Base-by-base conservation (phyloP, 2,329 filamentous ascomycete genomes). In the Claviceps paspali region DNA sequence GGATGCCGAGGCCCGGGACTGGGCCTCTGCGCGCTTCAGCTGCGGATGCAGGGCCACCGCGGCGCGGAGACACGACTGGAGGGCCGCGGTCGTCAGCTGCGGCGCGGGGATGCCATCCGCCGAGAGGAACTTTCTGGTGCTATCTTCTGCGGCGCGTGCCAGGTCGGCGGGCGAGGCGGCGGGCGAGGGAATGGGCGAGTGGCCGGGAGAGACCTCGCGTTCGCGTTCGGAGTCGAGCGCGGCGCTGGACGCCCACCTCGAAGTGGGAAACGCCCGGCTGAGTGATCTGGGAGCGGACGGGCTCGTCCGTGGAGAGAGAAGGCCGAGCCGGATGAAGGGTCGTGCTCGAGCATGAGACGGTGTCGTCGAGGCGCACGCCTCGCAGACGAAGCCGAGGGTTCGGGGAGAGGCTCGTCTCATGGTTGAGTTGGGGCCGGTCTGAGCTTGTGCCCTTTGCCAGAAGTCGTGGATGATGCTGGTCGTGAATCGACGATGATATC, bases 1-100 rank as follows among this genome's bases (percentile, higher is more conserved):
- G 26, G 71, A 74, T 7, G 69, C 65, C 2, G 72, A 67, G 15
- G 61, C 64, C 38, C 55, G 52, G 33, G 56, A 51, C 42, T 63
- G 54, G 33, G 52, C 55, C 38, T 64, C 55, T 15, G 55, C 54
- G 42, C 55, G 52, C 49, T 53, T 52, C 29, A 60, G 47, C 38
- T 63, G 59, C 18, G 62, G 60, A 38, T 63, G 59, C 11, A 65
- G 55, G 8, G 56, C 52, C n/a, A 58, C 55, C 14, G 65, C 65
- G 17, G 62, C 64, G 38, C 55, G 59, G 36, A 61, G 57, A 47
- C 64, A 67, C 17, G 61, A 56, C 31, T 60, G 59, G 41, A 71
- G 56, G 5, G 64, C 64, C 3, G 56, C 55, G 6, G 55, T 50
- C 3, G 64, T 65, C 39, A 63, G 52, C 38, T 60, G 50, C 41